Evolutionary conservation across 1,284 basidiomycete genomes (phyloP), one percentile per base, ranked within the genome.

Genomic region (Inonotus obliquus): DNA sequence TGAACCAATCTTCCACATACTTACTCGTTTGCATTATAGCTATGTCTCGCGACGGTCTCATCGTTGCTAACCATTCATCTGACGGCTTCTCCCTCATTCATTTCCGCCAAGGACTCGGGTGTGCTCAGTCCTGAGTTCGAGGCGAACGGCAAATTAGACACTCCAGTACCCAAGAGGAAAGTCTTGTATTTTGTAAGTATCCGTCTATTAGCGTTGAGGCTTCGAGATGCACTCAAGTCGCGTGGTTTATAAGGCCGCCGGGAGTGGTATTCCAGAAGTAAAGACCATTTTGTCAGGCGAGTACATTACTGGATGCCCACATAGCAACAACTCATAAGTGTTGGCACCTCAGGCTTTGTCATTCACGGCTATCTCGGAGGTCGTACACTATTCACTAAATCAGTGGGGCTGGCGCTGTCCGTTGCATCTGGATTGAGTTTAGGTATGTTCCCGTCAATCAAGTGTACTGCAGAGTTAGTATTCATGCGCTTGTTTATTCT

Each of bases 321-420:
- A 44, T 25, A 61, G 10, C 55, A 32, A 66, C 32, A 54, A 48
- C 27, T 54, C 29, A 47, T 39, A 48, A 29, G 52, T n/a, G 59
- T 61, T 35, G 47, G 32, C 62, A 44, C 23, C 29, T 9, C 59
- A 89, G 91, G 93, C n/a, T 98, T 98, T 69, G 96, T 98, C 19
- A 98, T 99, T 64, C 94, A 97, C 69, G 96, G 96, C 21, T 99
- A 97, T 72, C 87, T 99, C 44, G 96, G 96, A 32, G 87, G 82
- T 47, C 89, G 94, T 66, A 94, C 92, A 0, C 75, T 98, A 55
- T 88, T 94, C 69, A 94, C 92, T n/a, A 99, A 99, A 73, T 82
- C 89, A 13, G 80, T 96, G 39, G 96, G 96, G 4, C 74, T 99
- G 60, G 87, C 96, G 0, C 79, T 99, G 3, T 92, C 92, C 4